phyloP scores from a whole-genome alignment of 2,329 filamentous ascomycete species.

The Curvularia hawaiiensis region DNA sequence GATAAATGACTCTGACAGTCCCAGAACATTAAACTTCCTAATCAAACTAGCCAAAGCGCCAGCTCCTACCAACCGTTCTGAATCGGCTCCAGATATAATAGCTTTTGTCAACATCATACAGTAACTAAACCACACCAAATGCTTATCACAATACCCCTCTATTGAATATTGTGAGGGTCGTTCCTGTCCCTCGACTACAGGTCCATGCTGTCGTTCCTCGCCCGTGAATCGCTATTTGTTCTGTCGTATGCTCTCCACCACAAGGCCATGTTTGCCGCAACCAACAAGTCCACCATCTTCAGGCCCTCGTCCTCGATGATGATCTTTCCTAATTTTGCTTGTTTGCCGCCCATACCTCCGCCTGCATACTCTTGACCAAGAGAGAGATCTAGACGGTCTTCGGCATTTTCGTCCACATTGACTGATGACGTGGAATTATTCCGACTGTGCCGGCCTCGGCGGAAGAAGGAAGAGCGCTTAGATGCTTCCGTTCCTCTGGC shows the following conservation, averaged over 20 bases:
- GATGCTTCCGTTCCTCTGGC: conserved; percentile 38
- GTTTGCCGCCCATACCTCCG: conserved; percentile 81
- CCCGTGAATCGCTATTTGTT: conserved; percentile 12
- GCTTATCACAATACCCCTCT: neutral
- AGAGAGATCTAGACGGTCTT: conserved; percentile 68
- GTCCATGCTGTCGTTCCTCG: conserved; percentile 8
- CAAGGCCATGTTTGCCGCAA: conserved; percentile 87
- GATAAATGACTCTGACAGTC: neutral
- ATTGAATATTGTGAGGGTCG: neutral
- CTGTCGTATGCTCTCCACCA: conserved; percentile 91
- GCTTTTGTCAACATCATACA: neutral
- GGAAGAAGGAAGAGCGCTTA: conserved; percentile 46
- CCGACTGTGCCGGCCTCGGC: conserved; percentile 35
- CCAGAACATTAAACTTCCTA: neutral
- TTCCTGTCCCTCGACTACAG: neutral
- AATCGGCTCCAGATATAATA: neutral
- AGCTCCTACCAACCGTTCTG: neutral
- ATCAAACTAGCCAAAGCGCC: neutral
- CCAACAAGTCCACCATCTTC: conserved; percentile 93
- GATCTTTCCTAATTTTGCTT: conserved; percentile 91
- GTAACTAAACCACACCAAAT: neutral
- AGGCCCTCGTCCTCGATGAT: conserved; percentile 87
- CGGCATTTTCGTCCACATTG: conserved; percentile 18
- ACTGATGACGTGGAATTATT: conserved; percentile 38
- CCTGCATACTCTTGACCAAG: conserved; percentile 84